Conservation (phyloP, 2,329 filamentous ascomycete genomes). For the Neofusicoccum sp. region DNA sequence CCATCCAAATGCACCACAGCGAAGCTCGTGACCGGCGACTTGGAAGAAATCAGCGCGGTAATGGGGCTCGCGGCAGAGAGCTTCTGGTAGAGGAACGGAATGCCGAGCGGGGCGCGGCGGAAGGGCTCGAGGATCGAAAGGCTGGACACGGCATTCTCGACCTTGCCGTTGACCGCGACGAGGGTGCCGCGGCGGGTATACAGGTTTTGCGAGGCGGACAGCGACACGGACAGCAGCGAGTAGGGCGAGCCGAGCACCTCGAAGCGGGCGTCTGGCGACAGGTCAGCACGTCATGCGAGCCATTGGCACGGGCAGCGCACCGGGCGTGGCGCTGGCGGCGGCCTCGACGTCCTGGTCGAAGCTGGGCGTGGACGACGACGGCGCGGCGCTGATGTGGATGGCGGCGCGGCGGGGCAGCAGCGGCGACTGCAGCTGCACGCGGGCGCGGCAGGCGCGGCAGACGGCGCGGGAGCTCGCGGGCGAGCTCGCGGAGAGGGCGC, state of each 20-base stretch:
- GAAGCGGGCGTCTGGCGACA: slow-evolving; percentile 78
- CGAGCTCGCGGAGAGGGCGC: slow-evolving; percentile 17
- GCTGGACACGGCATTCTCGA: slow-evolving; percentile 89
- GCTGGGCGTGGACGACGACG: slow-evolving; percentile 43
- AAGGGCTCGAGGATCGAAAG: slow-evolving; percentile 85
- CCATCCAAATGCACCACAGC: slow-evolving; percentile 88
- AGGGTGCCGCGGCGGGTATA: slow-evolving; percentile 91
- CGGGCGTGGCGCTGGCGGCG: slow-evolving; percentile 18
- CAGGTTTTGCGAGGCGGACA: slow-evolving; percentile 90
- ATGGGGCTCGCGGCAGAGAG: slow-evolving; percentile 86
- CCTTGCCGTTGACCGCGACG: slow-evolving; percentile 84
- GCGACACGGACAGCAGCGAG: slow-evolving; percentile 88
- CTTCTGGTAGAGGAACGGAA: slow-evolving; percentile 93
- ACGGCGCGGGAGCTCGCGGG: slow-evolving; percentile 11
- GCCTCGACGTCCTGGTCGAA: slow-evolving; percentile 32
- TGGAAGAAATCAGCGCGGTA: slow-evolving; percentile 85
- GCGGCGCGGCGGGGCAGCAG: slow-evolving; percentile 34
- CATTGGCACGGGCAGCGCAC: slow-evolving; percentile 13
- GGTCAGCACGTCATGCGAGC: neutral
- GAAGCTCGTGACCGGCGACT: slow-evolving; percentile 83
- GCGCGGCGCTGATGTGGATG: slow-evolving; percentile 51
- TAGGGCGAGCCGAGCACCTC: slow-evolving; percentile 91
- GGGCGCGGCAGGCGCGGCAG: slow-evolving; percentile 22
- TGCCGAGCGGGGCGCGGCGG: slow-evolving; percentile 74
- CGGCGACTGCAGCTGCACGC: slow-evolving; percentile 23